Evolutionary conservation across 352 stramenopile genomes (phyloP), one percentile per base, ranked within the genome.

Genomic region (Phytophthora foliorum): DNA sequence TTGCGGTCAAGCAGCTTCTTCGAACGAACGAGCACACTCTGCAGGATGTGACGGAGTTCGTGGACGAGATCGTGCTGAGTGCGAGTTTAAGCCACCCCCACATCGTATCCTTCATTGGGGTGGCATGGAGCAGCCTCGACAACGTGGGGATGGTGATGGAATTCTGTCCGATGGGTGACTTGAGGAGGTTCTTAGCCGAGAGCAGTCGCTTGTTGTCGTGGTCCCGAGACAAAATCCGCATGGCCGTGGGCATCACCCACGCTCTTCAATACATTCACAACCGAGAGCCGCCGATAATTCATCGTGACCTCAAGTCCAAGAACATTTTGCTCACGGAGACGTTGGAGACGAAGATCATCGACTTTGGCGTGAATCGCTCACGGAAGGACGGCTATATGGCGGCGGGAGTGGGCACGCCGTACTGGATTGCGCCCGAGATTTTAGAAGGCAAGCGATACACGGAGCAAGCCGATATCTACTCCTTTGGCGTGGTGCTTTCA

Each of bases 401-500:
- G 2, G 69, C 64, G 2, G 69, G 62, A 0, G 63, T 82, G 3
- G 74, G 77, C 5, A 78, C 74, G 0, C 51, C 69, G 2, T 82
- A 61, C 55, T 92, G 82, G 81, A 84, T 81, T 6, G 84, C 84
- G 5, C 84, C 85, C 29, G 24, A 73, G 31, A 44, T 69, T 39
- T 45, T 69, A 4, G 41, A 64, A 57, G 58, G 65, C 44, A 68
- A 69, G 27, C 52, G 63, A 5, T 93, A 86, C 68, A 77, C 74
- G 19, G 73, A 88, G 41, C 78, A 78, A 57, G 77, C 79, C n/a
- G 86, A 93, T 32, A 80, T 93, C 16, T 93, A 91, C 64, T 85
- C 78, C 10, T 90, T 89, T 46, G 86, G 84, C 10, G 76, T 91
- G 19, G 49, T 86, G 29, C 34, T 86, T 1, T 74, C 75, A 1